Base-by-base conservation (phyloP, 352 stramenopile species). In the Pythium phragmiticola region DNA sequence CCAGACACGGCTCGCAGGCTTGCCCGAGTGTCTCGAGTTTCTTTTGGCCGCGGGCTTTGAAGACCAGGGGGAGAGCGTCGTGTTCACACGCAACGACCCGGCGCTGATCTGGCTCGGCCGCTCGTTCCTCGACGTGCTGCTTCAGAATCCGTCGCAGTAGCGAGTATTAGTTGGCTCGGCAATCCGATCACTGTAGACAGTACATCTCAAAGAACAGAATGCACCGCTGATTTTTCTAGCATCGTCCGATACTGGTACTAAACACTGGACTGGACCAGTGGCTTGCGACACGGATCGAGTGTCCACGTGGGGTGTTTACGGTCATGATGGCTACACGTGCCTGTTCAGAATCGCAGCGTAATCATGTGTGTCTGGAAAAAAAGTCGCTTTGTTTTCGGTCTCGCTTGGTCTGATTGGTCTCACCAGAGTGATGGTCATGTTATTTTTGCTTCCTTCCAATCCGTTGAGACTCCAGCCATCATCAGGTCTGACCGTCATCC, bases 71-170 rank as follows among this genome's bases (percentile, higher is more conserved):
- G 83, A 91, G 64, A 70, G 68, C 42, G 77, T 77, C 33, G 73
- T 84, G 51, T 69, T 94, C 28, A 54, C 74, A 7, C 72, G 81
- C 26, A 66, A 90, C 46, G 84, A 94, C 56, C 73, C 76, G 0
- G 84, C 68, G 17, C 65, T 94, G 41, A 76, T 94, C 19, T 94
- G 80, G 80, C 72, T 94, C 45, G 82, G 82, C 13, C 77, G 78
- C 23, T 79, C 75, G 11, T 74, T 79, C 0, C 70, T 93, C 11
- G 84, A 93, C 61, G 60, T 78, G 42, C 51, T 90, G 19, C 19
- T 52, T n/a, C 11, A 33, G 46, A 26, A 28, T 52, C 11, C 39
- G 16, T n/a, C 39, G 39, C 39, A 46, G 39, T 46, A 46, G 14
- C 9, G 13, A 30, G 26, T 30, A 5, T 5, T 30, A 3, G 26